These are phyloP conservation scores for Apophysomyces ossiformis DNA, from an alignment of 371 early-diverging fungal genomes.

Conservation along the genomic window DNA sequence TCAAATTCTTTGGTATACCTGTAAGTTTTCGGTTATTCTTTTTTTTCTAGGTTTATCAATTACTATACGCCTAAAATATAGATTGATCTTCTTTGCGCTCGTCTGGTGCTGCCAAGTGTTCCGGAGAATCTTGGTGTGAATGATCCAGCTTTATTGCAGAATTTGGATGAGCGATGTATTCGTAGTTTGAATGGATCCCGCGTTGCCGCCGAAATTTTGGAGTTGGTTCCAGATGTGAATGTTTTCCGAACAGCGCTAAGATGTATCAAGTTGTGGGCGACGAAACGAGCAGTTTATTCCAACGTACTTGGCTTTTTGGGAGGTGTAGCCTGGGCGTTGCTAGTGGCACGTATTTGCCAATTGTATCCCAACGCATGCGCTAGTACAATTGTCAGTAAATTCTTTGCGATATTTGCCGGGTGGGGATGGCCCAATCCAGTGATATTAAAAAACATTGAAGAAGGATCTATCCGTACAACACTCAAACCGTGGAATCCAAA, in stretches of 20 bases:
- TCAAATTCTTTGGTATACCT: slow-evolving; percentile 91
- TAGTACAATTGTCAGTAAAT: slow-evolving; percentile 85
- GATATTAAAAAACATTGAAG: slow-evolving; percentile 89
- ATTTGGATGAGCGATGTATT: slow-evolving; percentile 95
- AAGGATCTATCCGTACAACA: slow-evolving; percentile 76
- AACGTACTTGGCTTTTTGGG: slow-evolving; percentile 99
- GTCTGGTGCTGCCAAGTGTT: slow-evolving; percentile 78
- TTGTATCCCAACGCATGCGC: slow-evolving; percentile 96
- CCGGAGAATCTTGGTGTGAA: slow-evolving; percentile 89
- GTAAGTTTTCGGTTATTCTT: slow-evolving; percentile 43
- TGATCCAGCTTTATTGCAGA: slow-evolving; percentile 87
- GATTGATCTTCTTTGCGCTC: slow-evolving; percentile 98
- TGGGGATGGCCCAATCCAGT: slow-evolving; percentile 99
- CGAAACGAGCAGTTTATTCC: slow-evolving; percentile 92
- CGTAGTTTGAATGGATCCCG: slow-evolving; percentile 97
- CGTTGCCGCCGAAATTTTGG: slow-evolving; percentile 98
- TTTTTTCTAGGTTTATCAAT: not conserved
- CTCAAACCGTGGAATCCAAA: slow-evolving; percentile 99
- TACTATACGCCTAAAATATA: slow-evolving; percentile 28
- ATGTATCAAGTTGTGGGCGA: slow-evolving; percentile 99
- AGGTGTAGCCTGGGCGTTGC: slow-evolving; percentile 99
- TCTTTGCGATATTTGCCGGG: slow-evolving; percentile 88
- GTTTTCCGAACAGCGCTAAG: slow-evolving; percentile 93
- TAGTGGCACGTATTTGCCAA: slow-evolving; percentile 98
- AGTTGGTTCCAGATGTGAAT: slow-evolving; percentile 92